phyloP scores from a whole-genome alignment of 768 basidiomycete species.

The Lactifluus volemus region DNA sequence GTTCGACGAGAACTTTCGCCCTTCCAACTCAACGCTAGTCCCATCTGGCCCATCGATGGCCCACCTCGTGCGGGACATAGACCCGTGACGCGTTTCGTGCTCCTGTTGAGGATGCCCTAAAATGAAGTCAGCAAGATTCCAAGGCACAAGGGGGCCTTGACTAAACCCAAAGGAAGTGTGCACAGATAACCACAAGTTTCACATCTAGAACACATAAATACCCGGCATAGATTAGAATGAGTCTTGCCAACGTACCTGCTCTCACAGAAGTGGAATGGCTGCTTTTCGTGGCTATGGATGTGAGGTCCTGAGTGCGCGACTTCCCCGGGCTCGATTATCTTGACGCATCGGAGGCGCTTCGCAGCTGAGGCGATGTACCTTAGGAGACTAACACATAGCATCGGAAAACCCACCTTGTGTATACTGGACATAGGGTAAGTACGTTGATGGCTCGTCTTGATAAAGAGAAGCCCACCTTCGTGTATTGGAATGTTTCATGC shows the following conservation, averaged over 20 bases:
- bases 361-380: constrained; percentile 28
- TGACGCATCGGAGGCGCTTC: constrained; percentile 44
- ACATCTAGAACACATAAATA: constrained; percentile 32
- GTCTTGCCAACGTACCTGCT: constrained; percentile 27
- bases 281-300: constrained; percentile 36
- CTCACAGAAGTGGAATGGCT: constrained; percentile 49
- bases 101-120: constrained; percentile 53
- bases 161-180: constrained; percentile 39
- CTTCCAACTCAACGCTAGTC: constrained; percentile 42
- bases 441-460: no score
- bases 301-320: constrained; percentile 39
- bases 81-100: constrained; percentile 56
- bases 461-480: constrained; percentile 36
- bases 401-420: constrained; percentile 35
- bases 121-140: neutral
- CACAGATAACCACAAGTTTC: constrained; percentile 51
- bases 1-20: constrained; percentile 42
- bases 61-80: constrained; percentile 54
- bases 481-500: constrained; percentile 55
- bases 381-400: no score
- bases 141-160: no score
- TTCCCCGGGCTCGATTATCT: constrained; percentile 36
- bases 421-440: constrained; percentile 30
- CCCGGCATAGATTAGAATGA: no score
- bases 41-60: constrained; percentile 45